Evolutionary conservation across 2,329 filamentous ascomycete species (phyloP), one percentile per base, ranked within the genome.

Genomic region (Diaporthe amygdali): DNA sequence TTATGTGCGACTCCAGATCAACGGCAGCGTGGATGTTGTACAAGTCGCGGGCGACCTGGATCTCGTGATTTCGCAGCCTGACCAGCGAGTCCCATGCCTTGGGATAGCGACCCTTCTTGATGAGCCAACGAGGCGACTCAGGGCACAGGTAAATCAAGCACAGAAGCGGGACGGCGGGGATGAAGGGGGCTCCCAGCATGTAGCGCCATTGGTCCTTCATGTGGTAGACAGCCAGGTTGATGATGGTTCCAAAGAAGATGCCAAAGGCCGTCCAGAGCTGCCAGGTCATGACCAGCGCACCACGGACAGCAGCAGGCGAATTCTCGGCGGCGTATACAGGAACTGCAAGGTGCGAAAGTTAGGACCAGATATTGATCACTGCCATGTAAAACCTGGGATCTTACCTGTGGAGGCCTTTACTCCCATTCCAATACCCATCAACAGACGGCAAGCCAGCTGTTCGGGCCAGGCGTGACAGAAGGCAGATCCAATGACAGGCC

Each of bases 371-470:
- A 20, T 9, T 20, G 15, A 22, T 10, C 37, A 3, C n/a, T 22
- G 3, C n/a, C 17, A 2, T 17, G 10, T 20, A 9, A 3, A 6
- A 5, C 14, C 10, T 20, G 5, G 17, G 7, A n/a, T 54, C 51
- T 54, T 34, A 54, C 51, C 51, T 3, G 59, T 90, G 0, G 87
- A 87, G 4, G 89, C 88, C 77, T 93, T 93, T 20, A 89, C 85
- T 15, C 91, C 91, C 78, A 93, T 92, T 1, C 90, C 91, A 41
- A 94, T 87, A 0, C 93, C 93, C 76, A 94, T 86, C 5, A 91
- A 83, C 69, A 94, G 89, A 66, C 92, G 88, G 59, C 90, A 90
- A 67, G 90, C 84, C 71, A 94, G 87, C 73, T 93, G 86, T 73
- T 92, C 88, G 79, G 85, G 87, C 92, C 92, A 94, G 10, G 86